Evolutionary conservation across 768 basidiomycete species (phyloP).

Genomic region (Asterophora parasitica): DNA sequence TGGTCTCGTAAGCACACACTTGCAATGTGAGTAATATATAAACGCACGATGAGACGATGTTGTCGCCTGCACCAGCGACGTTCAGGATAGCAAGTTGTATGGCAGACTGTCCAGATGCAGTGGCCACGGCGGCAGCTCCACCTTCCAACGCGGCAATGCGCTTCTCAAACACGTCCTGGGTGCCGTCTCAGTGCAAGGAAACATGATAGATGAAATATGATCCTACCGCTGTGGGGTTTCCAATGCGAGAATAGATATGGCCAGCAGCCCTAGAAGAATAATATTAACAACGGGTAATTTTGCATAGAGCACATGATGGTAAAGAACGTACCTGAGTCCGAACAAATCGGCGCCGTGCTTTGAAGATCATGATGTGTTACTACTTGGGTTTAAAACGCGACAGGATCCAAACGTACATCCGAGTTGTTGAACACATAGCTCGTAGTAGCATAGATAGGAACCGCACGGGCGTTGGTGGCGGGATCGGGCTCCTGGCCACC

Average conservation of each 20-base stretch:
- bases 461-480: constrained; percentile 67
- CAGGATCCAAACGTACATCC: constrained; percentile 33
- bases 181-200: neutral
- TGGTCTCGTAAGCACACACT: neutral
- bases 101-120: constrained; percentile 71
- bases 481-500: constrained; percentile 65
- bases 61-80: constrained; percentile 63
- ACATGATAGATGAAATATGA: constrained; percentile 14
- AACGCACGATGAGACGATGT: constrained; percentile 69
- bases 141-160: constrained; percentile 78
- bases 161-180: constrained; percentile 72
- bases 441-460: constrained; percentile 73
- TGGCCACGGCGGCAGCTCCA: constrained; percentile 72
- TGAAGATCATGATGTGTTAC: neutral
- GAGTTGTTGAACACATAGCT: constrained; percentile 74
- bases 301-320: too few species aligned
- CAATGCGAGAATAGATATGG: constrained; percentile 66
- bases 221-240: constrained; percentile 58
- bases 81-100: constrained; percentile 69
- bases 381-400: neutral
- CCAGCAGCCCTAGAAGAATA: constrained; percentile 41
- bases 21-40: too few species aligned
- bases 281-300: neutral
- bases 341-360: constrained; percentile 76
- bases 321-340: constrained; percentile 43